Conservation (phyloP, 2,329 filamentous ascomycete genomes). For the Diaporthe batatas region DNA sequence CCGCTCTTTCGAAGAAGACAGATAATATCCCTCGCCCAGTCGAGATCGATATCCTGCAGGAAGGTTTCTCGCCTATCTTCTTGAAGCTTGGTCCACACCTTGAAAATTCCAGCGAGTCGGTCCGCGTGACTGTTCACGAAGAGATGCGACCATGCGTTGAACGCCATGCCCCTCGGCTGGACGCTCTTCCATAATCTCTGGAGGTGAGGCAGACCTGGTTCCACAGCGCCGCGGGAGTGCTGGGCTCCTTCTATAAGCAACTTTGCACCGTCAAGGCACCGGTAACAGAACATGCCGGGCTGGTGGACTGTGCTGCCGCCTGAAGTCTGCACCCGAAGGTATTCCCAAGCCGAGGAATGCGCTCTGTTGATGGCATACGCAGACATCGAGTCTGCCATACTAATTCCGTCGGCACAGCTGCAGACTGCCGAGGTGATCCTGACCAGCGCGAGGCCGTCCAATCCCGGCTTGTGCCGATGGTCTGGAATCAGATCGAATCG, state of each 20-base stretch:
- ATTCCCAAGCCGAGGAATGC: neutral
- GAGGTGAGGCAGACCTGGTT: neutral
- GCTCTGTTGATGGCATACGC: neutral
- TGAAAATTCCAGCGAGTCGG: neutral
- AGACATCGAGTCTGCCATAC: neutral
- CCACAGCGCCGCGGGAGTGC: neutral
- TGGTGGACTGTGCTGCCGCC: neutral
- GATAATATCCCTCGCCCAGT: constrained; percentile 24
- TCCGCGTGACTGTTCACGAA: constrained; percentile 7
- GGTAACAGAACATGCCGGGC: constrained; percentile 27
- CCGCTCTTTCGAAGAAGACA: constrained; percentile 11
- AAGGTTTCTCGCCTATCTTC: neutral
- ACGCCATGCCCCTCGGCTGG: constrained; percentile 11
- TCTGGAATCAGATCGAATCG: neutral
- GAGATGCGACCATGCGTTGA: constrained; percentile 13
- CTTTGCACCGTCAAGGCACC: constrained; percentile 16
- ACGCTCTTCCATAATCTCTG: constrained; percentile 6
- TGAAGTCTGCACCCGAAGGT: neutral
- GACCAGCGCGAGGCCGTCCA: neutral
- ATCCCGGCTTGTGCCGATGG: constrained; percentile 20
- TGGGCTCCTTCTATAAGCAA: neutral
- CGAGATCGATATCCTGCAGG: constrained; percentile 17
- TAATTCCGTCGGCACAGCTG: neutral
- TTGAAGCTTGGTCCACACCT: constrained; percentile 19
- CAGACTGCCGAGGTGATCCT: constrained; percentile 3